These are phyloP conservation scores for Monosporozyma yasuniensis DNA, from an alignment of 805 yeast species.

Conservation along the genomic window DNA sequence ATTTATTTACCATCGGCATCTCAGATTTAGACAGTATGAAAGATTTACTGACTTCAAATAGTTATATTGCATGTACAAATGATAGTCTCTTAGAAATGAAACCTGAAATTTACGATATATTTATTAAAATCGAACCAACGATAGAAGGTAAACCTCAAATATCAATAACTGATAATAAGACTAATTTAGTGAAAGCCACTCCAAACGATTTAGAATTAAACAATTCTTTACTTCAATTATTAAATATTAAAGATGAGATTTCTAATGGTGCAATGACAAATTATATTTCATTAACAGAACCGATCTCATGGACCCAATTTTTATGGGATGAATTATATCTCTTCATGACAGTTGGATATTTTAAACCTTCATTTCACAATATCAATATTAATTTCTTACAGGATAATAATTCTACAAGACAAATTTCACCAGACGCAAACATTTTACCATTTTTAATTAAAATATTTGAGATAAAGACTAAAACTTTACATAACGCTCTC, in stretches of 20 bases:
- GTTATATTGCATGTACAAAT: constrained; percentile 26
- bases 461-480: constrained; percentile 10
- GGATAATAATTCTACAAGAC: constrained; percentile 1
- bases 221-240: constrained; percentile 10
- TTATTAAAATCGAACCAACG: background rate
- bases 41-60: background rate
- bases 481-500: constrained; percentile 10
- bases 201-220: constrained; percentile 22
- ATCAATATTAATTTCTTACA: background rate
- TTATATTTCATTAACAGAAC: constrained; percentile 13
- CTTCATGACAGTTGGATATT: constrained; percentile 24
- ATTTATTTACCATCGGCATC: constrained; percentile 9
- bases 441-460: constrained; percentile 11
- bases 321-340: constrained; percentile 25
- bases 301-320: constrained; percentile 26
- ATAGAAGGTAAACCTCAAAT: background rate
- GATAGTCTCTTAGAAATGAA: constrained; percentile 23
- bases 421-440: too few species aligned
- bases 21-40: constrained; percentile 11
- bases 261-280: background rate
- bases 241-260: background rate
- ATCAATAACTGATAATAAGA: constrained; percentile 9
- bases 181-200: constrained; percentile 17
- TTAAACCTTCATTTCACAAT: constrained; percentile 21
- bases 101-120: constrained; percentile 21